These are phyloP conservation scores for Populus tomentosa DNA, from an alignment of 441 rosid genomes.

Conservation along the genomic window DNA sequence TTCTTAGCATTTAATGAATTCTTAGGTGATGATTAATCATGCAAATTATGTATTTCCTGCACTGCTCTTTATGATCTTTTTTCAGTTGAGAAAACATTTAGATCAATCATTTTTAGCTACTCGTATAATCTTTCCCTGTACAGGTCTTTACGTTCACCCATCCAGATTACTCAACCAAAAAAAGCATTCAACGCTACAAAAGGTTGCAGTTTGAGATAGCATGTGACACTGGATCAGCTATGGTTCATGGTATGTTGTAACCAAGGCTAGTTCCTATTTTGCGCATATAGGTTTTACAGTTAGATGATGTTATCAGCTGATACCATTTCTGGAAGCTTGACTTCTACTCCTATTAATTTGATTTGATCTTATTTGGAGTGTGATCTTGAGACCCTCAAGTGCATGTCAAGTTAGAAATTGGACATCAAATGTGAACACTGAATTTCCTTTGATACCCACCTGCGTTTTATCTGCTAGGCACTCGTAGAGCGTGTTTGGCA, in stretches of 20 bases:
- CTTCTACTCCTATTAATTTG: not conserved
- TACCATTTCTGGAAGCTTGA: not conserved
- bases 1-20: constrained; percentile 9
- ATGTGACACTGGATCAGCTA: constrained; percentile 68
- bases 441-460: not conserved
- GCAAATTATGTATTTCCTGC: not conserved
- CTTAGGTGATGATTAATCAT: not conserved
- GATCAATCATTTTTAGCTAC: constrained; percentile 1
- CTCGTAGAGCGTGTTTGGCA: too few species aligned
- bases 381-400: not conserved
- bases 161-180: constrained; percentile 57
- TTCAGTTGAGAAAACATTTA: not conserved
- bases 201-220: constrained; percentile 73
- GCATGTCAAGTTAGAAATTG: not conserved
- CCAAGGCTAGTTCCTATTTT: constrained; percentile 2
- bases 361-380: not conserved
- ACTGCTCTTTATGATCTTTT: not conserved
- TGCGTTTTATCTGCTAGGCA: not conserved
- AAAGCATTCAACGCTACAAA: constrained; percentile 69
- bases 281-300: not conserved
- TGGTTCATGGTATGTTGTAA: constrained; percentile 75
- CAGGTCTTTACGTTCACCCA: constrained; percentile 94
- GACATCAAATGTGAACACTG: not conserved
- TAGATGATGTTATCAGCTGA: not conserved
- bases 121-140: constrained; percentile 14